Evolutionary conservation across 306 rosid species (phyloP), one percentile per base, ranked within the genome.

Genomic region (Macrotyloma uniflorum): DNA sequence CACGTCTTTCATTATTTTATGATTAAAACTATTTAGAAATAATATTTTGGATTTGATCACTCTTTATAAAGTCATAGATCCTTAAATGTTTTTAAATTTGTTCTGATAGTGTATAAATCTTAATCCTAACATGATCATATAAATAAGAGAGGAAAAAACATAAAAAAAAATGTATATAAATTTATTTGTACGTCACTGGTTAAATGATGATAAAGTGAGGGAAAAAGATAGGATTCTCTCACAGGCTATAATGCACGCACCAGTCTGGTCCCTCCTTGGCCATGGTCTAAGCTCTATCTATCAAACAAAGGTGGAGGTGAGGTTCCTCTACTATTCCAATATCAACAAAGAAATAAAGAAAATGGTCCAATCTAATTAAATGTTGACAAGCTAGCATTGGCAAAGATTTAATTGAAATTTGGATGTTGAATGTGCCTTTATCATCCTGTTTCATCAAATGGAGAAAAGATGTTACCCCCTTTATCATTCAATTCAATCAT

Each of bases 401-500:
- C 18, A 8, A 51, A 26, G 1, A 5, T 40, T 42, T 32, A 45
- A 28, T 54, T 66, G 61, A 47, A 45, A 66, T 55, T 54, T 72
- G 72, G 22, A 70, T 57, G 46, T 20, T 35, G 38, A 26, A 68
- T 36, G 13, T 22, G 69, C 24, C 62, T 28, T 79, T 68, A 67
- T 38, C 19, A 47, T 57, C 11, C 20, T 36, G 38, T 55, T 78
- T 16, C 62, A 23, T 47, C 9, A 64, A 78, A 19, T 24, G 62
- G 4, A 45, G 61, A 16, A 72, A 78, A 79, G 40, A 49, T 22
- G 77, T 20, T 67, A 49, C 54, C 53, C 54, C 24, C 3, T n/a
- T 67, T 61, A 20, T 23, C 70, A 79, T 83, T 83, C 69, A 83
- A 83, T 83, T 79, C 78, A 59, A 53, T 61, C 64, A 74, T 80